Percentiles rank a stretch among this genome's conserved stretches.
Evolutionary conservation across 208 protist genomes (phyloP).

Genomic region (Trypanosomatidae sp.): DNA sequence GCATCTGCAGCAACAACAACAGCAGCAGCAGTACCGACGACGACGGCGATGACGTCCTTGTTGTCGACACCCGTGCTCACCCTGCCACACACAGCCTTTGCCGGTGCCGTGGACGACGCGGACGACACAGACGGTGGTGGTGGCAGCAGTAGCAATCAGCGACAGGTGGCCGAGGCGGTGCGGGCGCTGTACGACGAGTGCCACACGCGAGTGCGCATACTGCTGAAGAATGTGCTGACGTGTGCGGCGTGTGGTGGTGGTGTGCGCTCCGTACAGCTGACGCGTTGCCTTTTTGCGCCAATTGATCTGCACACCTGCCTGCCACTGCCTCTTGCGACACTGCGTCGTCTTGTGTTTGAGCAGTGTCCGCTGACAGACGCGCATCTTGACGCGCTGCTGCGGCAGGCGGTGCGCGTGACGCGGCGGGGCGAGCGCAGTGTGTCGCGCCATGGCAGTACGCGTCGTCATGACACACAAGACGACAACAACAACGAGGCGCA

Average conservation of each 20-base stretch:
- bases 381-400: constrained; percentile 40
- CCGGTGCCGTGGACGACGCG: too few relatives aligned
- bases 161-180: too few relatives aligned
- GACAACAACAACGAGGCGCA: too few relatives aligned
- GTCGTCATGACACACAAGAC: background rate
- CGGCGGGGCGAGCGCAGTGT: background rate
- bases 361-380: constrained; percentile 38
- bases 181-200: constrained; percentile 10
- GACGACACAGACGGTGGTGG: too few relatives aligned
- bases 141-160: too few relatives aligned
- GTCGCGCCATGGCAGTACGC: background rate
- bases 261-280: constrained; percentile 21
- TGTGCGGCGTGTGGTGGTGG: constrained; percentile 1
- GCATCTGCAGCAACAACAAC: constrained; percentile 1
- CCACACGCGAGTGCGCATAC: constrained; percentile 16
- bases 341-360: constrained; percentile 30
- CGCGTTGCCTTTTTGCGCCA: constrained; percentile 28
- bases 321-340: constrained; percentile 11
- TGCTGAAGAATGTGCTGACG: constrained; percentile 26
- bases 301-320: constrained; percentile 18
- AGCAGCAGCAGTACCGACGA: background rate
- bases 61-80: too few relatives aligned
- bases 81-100: too few relatives aligned
- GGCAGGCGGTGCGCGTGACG: constrained; percentile 5
- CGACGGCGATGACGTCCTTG: too few relatives aligned